Evolutionary conservation across 177 flowering plant species (phyloP).

Genomic region (Telopea speciosissima): DNA sequence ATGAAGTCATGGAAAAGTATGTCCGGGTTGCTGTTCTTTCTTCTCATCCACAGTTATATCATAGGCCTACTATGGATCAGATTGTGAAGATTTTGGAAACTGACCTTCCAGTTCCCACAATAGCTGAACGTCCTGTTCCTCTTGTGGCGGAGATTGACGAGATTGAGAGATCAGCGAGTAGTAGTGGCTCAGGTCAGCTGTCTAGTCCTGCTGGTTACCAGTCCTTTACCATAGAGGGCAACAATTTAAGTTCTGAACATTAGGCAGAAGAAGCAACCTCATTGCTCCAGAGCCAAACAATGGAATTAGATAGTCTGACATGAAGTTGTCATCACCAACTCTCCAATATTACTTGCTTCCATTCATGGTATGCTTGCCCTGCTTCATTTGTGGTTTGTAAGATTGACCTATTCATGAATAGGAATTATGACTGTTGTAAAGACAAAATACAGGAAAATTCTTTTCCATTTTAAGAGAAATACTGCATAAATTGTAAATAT

Average conservation of each 20-base stretch:
- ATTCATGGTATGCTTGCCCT: constrained; percentile 5
- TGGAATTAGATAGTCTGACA: not conserved
- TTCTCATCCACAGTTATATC: constrained; percentile 79
- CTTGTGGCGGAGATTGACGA: constrained; percentile 50
- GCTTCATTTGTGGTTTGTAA: not conserved
- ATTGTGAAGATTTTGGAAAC: constrained; percentile 81
- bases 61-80: constrained; percentile 91
- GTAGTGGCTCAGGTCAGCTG: constrained; percentile 51
- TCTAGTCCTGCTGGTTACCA: constrained; percentile 53
- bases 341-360: not conserved
- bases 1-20: constrained; percentile 63
- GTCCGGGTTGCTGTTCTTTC: constrained; percentile 66
- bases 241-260: constrained; percentile 9
- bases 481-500: not conserved
- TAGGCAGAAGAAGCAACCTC: constrained; percentile 15
- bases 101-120: constrained; percentile 55
- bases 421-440: constrained; percentile 10
- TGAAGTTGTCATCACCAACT: not conserved
- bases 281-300: not conserved
- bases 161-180: constrained; percentile 58
- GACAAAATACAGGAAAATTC: not conserved
- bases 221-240: constrained; percentile 33
- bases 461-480: not conserved
- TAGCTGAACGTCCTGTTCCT: constrained; percentile 71
- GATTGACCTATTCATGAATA: not conserved